Base-by-base conservation (phyloP, 352 stramenopile species). In the Pythium periplocum region DNA sequence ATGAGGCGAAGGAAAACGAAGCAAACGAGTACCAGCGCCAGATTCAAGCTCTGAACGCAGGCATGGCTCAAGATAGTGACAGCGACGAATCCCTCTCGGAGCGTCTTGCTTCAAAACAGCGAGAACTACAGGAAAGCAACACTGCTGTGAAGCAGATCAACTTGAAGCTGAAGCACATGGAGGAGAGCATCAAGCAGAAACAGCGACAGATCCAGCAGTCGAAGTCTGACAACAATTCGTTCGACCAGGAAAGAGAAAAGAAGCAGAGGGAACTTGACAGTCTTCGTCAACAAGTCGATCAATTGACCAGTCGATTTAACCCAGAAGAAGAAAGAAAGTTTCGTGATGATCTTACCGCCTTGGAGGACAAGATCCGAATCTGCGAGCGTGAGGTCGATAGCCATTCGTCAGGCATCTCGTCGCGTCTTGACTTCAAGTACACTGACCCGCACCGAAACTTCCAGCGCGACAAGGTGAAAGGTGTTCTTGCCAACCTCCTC, bases 391-490 rank as follows among this genome's bases (percentile, higher is more conserved):
- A 96, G 32, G 83, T 98, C 6, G 95, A 99, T 53, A 94, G 90
- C 44, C 75, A 97, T 2, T 93, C 86, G 8, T 91, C 96, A 9
- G 80, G 96, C 30, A 68, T 99, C 30, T 90, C 91, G n/a, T 97
- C 90, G n/a, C 79, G 95, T 31, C 76, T 99, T 42, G 76, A 94
- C 58, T 99, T 99, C 72, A 90, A 97, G 48, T 99, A 98, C 70
- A 88, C 78, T 11, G 95, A 99, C 56, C 96, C 96, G 8, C 81
- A 97, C 56, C 74, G 77, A 45, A 88, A 96, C 51, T 99, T 99
- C 66, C 78, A 99, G 53, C 86, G 92, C 30, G 77, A 87, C 12
- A 97, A 93, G 59, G 96, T 99, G 8, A 98, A 98, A 69, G 97
- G 97, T 38, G 75, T 99, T 12, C 79, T 99, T n/a, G 96, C 96